Evolutionary conservation across 306 rosid genomes (phyloP).

Genomic region (Dryas alaskensis): DNA sequence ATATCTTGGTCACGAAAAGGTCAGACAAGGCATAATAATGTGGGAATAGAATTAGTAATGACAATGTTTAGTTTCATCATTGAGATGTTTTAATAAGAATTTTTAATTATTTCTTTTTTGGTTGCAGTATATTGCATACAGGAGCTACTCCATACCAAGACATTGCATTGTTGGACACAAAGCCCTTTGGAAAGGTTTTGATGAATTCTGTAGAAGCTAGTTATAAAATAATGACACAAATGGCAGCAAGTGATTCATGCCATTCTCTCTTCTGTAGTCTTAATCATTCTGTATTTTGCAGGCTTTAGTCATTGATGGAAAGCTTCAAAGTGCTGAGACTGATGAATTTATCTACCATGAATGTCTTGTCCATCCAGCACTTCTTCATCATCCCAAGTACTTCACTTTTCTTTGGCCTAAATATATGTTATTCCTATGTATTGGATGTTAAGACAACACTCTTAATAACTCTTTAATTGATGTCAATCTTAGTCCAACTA

Average conservation of each 20-base stretch:
- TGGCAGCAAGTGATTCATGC: neutral
- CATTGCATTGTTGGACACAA: slow-evolving; percentile 91
- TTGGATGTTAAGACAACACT: neutral
- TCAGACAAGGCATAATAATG: slow-evolving; percentile 40
- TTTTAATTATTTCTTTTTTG: slow-evolving; percentile 6
- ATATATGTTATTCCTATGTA: neutral
- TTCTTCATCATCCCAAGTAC: slow-evolving; percentile 84
- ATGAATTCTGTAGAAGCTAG: neutral
- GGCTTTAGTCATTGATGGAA: slow-evolving; percentile 96
- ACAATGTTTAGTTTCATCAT: neutral
- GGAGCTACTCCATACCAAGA: slow-evolving; percentile 92
- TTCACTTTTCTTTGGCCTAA: neutral
- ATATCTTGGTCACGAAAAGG: slow-evolving; percentile 47
- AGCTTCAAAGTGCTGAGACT: slow-evolving; percentile 96
- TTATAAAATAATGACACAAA: neutral
- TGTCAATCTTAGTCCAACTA: slow-evolving; percentile 52
- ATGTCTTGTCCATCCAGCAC: slow-evolving; percentile 90
- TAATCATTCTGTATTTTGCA: slow-evolving; percentile 19
- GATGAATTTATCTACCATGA: slow-evolving; percentile 98
- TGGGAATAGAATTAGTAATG: slow-evolving; percentile 1
- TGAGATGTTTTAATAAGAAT: neutral
- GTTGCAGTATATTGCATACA: slow-evolving; percentile 79
- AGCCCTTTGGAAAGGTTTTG: slow-evolving; percentile 90
- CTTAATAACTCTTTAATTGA: neutral
- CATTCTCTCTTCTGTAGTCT: slow-evolving; percentile 8